Percentiles rank a stretch among this genome's conserved stretches.
These are phyloP conservation scores for Mortierella sp. DNA, from an alignment of 371 early-diverging fungal genomes.

Conservation along the genomic window DNA sequence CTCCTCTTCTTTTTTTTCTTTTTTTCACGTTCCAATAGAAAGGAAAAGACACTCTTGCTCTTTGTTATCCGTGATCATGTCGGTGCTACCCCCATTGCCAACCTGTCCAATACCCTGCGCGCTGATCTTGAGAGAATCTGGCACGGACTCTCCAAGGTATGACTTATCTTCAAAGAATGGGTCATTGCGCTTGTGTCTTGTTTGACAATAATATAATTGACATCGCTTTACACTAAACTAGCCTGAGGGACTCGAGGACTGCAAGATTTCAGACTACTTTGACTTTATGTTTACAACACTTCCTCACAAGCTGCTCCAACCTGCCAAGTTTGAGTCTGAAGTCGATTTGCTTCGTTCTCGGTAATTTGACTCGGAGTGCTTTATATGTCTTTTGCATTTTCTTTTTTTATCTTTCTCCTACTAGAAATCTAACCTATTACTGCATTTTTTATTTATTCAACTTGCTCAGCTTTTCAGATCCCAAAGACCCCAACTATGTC, in stretches of 20 bases:
- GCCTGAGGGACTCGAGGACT: slow-evolving; percentile 87
- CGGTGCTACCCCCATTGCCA: slow-evolving; percentile 87
- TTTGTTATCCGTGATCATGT: slow-evolving; percentile 98
- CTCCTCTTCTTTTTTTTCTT: background rate
- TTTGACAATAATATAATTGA: background rate
- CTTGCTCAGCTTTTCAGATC: slow-evolving; percentile 85
- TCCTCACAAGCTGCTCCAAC: slow-evolving; percentile 92
- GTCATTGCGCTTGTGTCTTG: background rate
- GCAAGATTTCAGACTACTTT: slow-evolving; percentile 90
- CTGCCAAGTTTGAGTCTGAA: slow-evolving; percentile 85
- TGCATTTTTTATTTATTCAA: no score
- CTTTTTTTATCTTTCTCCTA: no score
- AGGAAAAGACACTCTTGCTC: slow-evolving; percentile 90
- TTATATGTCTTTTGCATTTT: no score
- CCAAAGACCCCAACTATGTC: slow-evolving; percentile 77
- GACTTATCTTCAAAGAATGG: background rate
- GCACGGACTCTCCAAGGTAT: slow-evolving; percentile 86
- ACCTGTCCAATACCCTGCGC: slow-evolving; percentile 82
- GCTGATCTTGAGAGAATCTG: slow-evolving; percentile 93
- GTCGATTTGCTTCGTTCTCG: slow-evolving; percentile 77
- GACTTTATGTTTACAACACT: slow-evolving; percentile 92
- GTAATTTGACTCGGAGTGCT: slow-evolving; percentile 58
- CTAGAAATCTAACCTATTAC: no score
- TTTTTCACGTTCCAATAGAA: slow-evolving; percentile 46
- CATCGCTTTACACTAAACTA: slow-evolving; percentile 26